A percentile compares a stretch with the other conserved stretches of the same genome.
Evolutionary conservation across 1,284 basidiomycete genomes (phyloP).

Genomic region (Leccinum fuscescens): DNA sequence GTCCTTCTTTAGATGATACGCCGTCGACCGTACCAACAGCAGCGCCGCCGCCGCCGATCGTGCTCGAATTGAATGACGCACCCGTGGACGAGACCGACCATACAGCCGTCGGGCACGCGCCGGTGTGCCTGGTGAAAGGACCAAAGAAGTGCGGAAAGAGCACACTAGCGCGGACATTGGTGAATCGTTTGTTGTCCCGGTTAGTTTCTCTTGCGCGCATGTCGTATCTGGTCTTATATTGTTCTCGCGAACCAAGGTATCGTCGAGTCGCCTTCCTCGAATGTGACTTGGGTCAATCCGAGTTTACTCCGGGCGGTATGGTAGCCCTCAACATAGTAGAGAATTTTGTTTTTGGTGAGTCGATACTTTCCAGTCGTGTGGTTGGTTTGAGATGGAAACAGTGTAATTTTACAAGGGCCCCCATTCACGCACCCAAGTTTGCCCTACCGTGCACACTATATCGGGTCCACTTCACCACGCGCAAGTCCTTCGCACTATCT

Average conservation of each 20-base stretch:
- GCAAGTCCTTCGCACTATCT: conserved; percentile 82
- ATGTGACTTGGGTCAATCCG: conserved; percentile 91
- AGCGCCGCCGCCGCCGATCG: conserved; percentile 26
- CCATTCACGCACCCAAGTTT: conserved; percentile 79
- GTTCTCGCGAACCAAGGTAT: conserved; percentile 44
- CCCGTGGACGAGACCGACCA: conserved; percentile 70
- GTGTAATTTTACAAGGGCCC: conserved; percentile 54
- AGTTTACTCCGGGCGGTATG: conserved; percentile 87
- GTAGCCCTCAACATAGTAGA: conserved; percentile 79
- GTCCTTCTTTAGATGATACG: neutral
- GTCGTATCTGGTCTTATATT: neutral
- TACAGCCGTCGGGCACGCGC: conserved; percentile 65
- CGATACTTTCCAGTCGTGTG: neutral
- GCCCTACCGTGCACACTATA: conserved; percentile 77
- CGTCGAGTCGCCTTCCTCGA: conserved; percentile 85
- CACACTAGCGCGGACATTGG: conserved; percentile 71
- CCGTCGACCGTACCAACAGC: neutral
- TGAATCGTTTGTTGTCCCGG: conserved; percentile 69
- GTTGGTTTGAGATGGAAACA: neutral
- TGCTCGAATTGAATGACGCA: conserved; percentile 75
- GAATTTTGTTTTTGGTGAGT: conserved; percentile 65
- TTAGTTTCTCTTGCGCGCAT: conserved; percentile 24
- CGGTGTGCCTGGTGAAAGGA: conserved; percentile 71
- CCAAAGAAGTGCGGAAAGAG: conserved; percentile 90
- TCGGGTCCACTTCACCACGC: conserved; percentile 79